Base-by-base conservation (phyloP, 345 rosid genomes). In the Gossypium longicalyx region DNA sequence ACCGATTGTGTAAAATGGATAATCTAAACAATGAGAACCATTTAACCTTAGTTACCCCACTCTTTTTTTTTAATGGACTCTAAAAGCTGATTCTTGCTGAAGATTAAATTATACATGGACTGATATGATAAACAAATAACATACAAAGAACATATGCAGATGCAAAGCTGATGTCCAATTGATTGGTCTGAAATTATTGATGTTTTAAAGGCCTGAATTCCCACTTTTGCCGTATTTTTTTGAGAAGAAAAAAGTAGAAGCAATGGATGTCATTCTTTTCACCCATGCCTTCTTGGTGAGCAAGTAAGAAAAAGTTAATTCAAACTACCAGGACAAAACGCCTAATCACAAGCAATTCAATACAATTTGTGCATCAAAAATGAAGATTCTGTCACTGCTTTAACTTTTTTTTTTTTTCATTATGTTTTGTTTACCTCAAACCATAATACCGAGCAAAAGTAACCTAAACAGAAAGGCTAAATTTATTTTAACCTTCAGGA, bases 61-160 rank as follows among this genome's bases (percentile, higher is more conserved):
- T 12, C 51, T 48, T 48, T 47, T 2, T 52, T 52, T 17, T 52
- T 52, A 52, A 52, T 17, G 38, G 6, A 29, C 41, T 34, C 41
- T 5, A 34, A 34, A 53, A 53, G 57, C 20, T 53, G 60, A 23
- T 22, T 58, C 38, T 58, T 23, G 16, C 12, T 23, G 63, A 58
- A 58, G 63, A 58, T 58, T 23, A 58, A 12, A 23, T 34, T 23
- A 23, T 22, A 20, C 2, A 23, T 12, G 17, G 58, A 51, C 13
- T 67, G 43, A 67, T 48, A 67, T 16, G 59, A 51, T 68, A 49
- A 52, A 11, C 2, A 11, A 29, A 59, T 10, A 27, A 27, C 13
- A 47, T 25, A 16, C 45, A 69, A 51, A 51, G 72, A 51, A 69
- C 72, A 49, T 51, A 29, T 51, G 59, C 60, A 69, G 12, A 69